Conservation (phyloP, 768 basidiomycete genomes). For the Scleroderma bovista region DNA sequence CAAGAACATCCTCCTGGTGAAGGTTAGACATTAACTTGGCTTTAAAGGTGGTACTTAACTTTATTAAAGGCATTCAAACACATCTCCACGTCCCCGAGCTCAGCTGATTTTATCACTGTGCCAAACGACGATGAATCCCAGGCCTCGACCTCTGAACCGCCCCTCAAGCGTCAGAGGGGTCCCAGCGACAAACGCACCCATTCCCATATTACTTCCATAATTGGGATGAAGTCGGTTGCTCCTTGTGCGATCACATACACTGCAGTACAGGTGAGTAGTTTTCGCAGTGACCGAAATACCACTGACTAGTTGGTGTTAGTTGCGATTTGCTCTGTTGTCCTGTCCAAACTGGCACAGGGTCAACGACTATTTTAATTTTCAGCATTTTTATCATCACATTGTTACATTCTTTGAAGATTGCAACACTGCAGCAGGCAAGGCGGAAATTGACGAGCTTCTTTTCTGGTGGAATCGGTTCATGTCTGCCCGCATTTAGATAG, state of each 20-base stretch:
- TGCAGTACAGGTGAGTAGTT: conserved; percentile 16
- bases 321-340: conserved; percentile 10
- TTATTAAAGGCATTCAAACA: conserved; percentile 9
- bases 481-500: not conserved
- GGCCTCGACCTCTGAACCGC: not conserved
- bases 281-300: not conserved
- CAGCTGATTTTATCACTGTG: not conserved
- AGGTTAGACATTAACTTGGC: conserved; percentile 2
- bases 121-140: not conserved
- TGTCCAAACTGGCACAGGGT: not conserved
- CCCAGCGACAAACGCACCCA: conserved; percentile 5
- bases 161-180: not conserved
- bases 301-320: conserved; percentile 1
- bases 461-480: conserved; percentile 8
- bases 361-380: conserved; percentile 8
- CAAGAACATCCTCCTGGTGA: conserved; percentile 8
- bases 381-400: conserved; percentile 8
- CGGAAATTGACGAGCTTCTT: not conserved
- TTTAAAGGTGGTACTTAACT: not conserved
- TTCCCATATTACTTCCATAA: not conserved
- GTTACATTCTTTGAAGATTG: conserved; percentile 8
- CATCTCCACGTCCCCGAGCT: conserved; percentile 17
- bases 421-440: not conserved
- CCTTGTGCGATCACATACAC: conserved; percentile 18
- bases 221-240: conserved; percentile 7